These are phyloP conservation scores for Colletotrichum sp. DNA, from an alignment of 2,329 filamentous ascomycete genomes.

Conservation along the genomic window DNA sequence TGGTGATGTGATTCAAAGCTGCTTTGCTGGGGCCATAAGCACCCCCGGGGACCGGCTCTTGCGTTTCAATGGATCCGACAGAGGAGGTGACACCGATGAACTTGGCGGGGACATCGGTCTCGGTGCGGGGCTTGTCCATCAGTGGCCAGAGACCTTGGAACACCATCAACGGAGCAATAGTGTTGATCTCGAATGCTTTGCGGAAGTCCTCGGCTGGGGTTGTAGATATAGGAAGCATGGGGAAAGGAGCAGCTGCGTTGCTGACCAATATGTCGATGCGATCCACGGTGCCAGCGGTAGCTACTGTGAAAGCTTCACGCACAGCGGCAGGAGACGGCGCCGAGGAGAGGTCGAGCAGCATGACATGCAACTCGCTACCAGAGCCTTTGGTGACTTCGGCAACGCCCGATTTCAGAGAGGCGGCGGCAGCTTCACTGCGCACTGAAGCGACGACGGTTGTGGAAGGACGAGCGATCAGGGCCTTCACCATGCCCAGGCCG, in stretches of 20 bases:
- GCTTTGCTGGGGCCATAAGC: slow-evolving; percentile 40
- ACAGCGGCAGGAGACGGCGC: slow-evolving; percentile 28
- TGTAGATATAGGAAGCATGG: slow-evolving; percentile 30
- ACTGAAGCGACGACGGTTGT: slow-evolving; percentile 50
- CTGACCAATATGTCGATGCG: slow-evolving; percentile 56
- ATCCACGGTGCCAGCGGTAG: slow-evolving; percentile 32
- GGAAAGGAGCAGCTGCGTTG: slow-evolving; percentile 49
- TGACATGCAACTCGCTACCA: slow-evolving; percentile 34
- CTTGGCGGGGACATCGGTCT: slow-evolving; percentile 26
- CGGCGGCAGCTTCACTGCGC: slow-evolving; percentile 28
- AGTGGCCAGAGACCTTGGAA: slow-evolving; percentile 40
- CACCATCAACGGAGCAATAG: slow-evolving; percentile 39
- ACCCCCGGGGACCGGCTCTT: slow-evolving; percentile 35
- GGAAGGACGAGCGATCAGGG: slow-evolving; percentile 53
- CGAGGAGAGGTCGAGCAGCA: slow-evolving; percentile 40
- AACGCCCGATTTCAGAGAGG: slow-evolving; percentile 20
- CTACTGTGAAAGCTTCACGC: slow-evolving; percentile 27
- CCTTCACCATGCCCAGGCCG: slow-evolving; percentile 38
- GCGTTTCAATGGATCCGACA: slow-evolving; percentile 35
- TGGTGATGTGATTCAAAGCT: slow-evolving; percentile 37
- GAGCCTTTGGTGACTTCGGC: slow-evolving; percentile 28
- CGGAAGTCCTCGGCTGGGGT: slow-evolving; percentile 38
- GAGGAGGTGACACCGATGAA: slow-evolving; percentile 40
- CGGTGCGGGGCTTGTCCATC: slow-evolving; percentile 29
- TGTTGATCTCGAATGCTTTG: slow-evolving; percentile 48